Base-by-base conservation (phyloP, 2,329 filamentous ascomycete species). In the Chalaropsis thielavioides region DNA sequence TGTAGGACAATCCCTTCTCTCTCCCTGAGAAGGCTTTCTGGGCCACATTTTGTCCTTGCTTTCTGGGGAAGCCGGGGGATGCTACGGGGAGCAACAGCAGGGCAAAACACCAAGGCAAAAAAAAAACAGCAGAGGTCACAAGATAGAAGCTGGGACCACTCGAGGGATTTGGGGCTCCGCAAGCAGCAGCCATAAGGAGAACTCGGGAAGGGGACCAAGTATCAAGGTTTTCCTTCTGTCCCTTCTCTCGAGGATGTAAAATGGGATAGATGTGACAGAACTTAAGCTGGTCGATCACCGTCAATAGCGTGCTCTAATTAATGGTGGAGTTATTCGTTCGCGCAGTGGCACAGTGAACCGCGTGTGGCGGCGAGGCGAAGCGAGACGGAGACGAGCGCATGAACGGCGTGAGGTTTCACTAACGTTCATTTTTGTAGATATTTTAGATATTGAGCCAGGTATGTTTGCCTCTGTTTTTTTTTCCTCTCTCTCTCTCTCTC, bases 1-100 rank as follows among this genome's bases (percentile, higher is more conserved):
- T 58, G 11, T 4, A 58, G 15, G 24, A 15, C 13, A 51, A 51
- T 24, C 46, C 22, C 46, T 49, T 49, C 19, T n/a, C 22, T n/a
- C 15, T 35, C 7, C 31, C 31, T 35, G 17, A 49, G 44, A 49
- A 49, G n/a, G 22, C 22, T 49, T 5, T 22, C 44, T 49, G 44
- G 44, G n/a, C 22, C 44, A 13, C 13, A 11, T 27, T 24, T 51
- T 51, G 51, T 35, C 51, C 5, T 31, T 58, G 51, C 27, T 38
- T 58, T 58, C 51, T 56, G 51, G 51, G 51, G 51, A 56, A 56
- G 51, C 24, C 51, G 51, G 51, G 51, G 51, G 27, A 35, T 35
- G 15, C 17, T 17, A 35, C 17, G 15, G 51, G 24, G 27, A 35
- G 22, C 13, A 31, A 31, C 51, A 35, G 51, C 2, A 31, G 10